phyloP scores from a whole-genome alignment of 331 rosid genomes.

The Quercus phellos region DNA sequence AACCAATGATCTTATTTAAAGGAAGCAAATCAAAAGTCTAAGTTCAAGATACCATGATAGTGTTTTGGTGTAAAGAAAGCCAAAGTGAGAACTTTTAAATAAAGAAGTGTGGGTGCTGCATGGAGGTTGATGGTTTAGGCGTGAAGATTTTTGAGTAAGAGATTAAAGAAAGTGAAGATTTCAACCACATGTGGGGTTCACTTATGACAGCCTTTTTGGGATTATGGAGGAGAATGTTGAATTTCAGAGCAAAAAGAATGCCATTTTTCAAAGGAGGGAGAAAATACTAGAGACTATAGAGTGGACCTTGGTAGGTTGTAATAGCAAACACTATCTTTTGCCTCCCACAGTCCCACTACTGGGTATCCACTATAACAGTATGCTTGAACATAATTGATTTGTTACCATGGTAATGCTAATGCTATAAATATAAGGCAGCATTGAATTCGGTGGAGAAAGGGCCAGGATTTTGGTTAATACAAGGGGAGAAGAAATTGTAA shows the following conservation, averaged over 20 bases:
- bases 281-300: neutral
- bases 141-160: conserved; percentile 16
- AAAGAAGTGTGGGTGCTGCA: neutral
- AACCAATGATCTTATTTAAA: conserved; percentile 1
- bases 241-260: conserved; percentile 30
- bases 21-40: conserved; percentile 7
- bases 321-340: conserved; percentile 33
- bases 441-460: too few species aligned
- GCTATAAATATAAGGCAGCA: too few species aligned
- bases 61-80: neutral
- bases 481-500: too few species aligned
- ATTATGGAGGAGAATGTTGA: conserved; percentile 44
- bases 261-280: conserved; percentile 10
- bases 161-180: conserved; percentile 28
- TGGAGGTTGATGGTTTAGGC: conserved; percentile 35
- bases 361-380: neutral
- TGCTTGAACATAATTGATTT: neutral
- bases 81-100: neutral
- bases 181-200: conserved; percentile 65
- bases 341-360: conserved; percentile 39
- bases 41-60: neutral
- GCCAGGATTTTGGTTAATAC: too few species aligned
- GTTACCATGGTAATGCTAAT: neutral
- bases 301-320: conserved; percentile 27
- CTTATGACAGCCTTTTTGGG: conserved; percentile 42